Conservation (phyloP, 345 rosid species). For the Camelina sativa region DNA sequence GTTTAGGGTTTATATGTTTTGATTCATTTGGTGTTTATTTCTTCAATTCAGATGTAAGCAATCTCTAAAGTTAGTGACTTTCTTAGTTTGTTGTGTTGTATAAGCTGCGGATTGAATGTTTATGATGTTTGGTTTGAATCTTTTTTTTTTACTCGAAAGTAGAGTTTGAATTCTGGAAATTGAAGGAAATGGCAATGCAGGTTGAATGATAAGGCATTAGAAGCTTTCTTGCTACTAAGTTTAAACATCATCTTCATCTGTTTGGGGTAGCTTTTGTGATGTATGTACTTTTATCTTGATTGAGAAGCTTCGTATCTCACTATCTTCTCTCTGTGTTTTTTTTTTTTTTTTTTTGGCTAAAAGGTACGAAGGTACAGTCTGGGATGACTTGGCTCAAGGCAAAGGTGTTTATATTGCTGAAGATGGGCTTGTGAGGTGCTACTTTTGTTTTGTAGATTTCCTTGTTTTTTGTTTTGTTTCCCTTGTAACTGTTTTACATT, state of each 20-base stretch:
- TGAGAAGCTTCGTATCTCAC: conserved; percentile 17
- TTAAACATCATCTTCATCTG: neutral
- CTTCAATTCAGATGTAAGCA: neutral
- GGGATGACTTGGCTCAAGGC: conserved; percentile 97
- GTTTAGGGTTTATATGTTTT: conserved; percentile 16
- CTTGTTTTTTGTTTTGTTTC: conserved; percentile 15
- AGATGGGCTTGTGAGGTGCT: conserved; percentile 77
- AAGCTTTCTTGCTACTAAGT: conserved; percentile 15
- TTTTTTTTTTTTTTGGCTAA: conserved; percentile 22
- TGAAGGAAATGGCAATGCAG: conserved; percentile 16
- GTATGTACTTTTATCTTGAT: conserved; percentile 19
- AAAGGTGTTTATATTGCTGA: conserved; percentile 93
- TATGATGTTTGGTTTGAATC: neutral
- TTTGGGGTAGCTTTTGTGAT: conserved; percentile 22
- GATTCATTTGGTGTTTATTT: neutral
- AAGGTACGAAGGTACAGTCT: conserved; percentile 94
- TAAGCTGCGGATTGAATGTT: conserved; percentile 19
- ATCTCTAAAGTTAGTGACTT: neutral
- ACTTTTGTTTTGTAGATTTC: conserved; percentile 5
- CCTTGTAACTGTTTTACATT: neutral
- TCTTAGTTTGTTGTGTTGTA: conserved; percentile 19
- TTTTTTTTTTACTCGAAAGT: conserved; percentile 13
- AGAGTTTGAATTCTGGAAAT: neutral
- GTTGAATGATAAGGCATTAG: conserved; percentile 18
- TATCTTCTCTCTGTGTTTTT: conserved; percentile 4